These are phyloP conservation scores for Xerocomus potaroensis DNA, from an alignment of 768 basidiomycete species.

Conservation along the genomic window DNA sequence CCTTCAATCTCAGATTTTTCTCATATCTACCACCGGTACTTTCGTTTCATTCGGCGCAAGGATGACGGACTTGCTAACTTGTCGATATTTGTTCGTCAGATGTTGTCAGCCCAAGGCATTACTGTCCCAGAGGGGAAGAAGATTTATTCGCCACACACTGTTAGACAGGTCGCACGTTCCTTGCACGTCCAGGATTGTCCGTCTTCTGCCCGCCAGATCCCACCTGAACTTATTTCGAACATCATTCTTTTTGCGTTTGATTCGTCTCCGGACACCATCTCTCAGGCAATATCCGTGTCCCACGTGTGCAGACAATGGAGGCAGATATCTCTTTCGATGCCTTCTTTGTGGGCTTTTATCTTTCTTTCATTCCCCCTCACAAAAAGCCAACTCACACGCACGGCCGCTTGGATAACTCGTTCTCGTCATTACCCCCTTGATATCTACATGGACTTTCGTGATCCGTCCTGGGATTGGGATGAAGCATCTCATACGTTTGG, in stretches of 20 bases:
- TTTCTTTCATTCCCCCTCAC: constrained; percentile 42
- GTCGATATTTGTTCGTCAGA: constrained; percentile 3
- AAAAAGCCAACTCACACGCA: constrained; percentile 34
- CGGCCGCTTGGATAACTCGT: constrained; percentile 38
- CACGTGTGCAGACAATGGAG: constrained; percentile 53
- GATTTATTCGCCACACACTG: neutral
- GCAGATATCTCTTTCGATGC: constrained; percentile 40
- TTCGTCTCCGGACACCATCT: constrained; percentile 24
- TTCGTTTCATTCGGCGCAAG: neutral
- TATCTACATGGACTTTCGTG: constrained; percentile 55
- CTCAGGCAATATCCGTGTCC: constrained; percentile 35
- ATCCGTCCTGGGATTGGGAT: constrained; percentile 54
- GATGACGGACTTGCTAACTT: no score
- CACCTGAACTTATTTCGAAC: constrained; percentile 34
- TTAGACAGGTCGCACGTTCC: neutral
- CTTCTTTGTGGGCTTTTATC: constrained; percentile 50
- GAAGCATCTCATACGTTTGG: constrained; percentile 40
- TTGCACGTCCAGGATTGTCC: neutral
- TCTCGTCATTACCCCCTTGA: constrained; percentile 45
- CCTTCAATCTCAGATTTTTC: neutral
- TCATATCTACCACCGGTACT: no score
- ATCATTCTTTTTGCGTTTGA: constrained; percentile 34
- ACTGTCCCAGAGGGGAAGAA: neutral
- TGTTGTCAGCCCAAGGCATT: constrained; percentile 9
- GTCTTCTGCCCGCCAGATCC: constrained; percentile 17